Percentiles rank a stretch among this genome's conserved stretches.
These are phyloP conservation scores for Naganishia albida DNA, from an alignment of 1,284 basidiomycete genomes.

Conservation along the genomic window DNA sequence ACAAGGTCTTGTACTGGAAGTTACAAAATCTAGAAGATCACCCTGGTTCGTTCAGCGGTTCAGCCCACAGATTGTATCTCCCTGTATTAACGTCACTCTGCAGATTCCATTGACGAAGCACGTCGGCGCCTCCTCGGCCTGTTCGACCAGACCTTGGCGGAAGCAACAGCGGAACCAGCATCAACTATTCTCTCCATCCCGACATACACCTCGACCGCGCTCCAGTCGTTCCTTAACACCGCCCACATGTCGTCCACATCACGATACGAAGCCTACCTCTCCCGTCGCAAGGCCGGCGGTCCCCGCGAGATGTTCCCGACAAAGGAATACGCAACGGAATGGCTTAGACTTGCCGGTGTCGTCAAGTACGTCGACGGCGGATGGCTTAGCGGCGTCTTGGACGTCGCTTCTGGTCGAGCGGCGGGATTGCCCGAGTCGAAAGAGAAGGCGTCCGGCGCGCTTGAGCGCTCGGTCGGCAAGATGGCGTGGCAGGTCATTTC, in stretches of 20 bases:
- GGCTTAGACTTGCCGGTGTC: slow-evolving; percentile 40
- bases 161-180: slow-evolving; percentile 31
- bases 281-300: slow-evolving; percentile 39
- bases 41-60: slow-evolving; percentile 36
- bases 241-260: slow-evolving; percentile 34
- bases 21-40: slow-evolving; percentile 44
- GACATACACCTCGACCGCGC: slow-evolving; percentile 32
- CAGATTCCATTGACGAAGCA: slow-evolving; percentile 37
- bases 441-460: slow-evolving; percentile 7
- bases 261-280: slow-evolving; percentile 41
- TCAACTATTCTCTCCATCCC: slow-evolving; percentile 37
- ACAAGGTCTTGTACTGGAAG: slow-evolving; percentile 64
- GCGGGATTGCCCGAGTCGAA: slow-evolving; percentile 1
- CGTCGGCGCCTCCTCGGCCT: slow-evolving; percentile 37
- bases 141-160: slow-evolving; percentile 38
- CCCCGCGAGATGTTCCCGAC: slow-evolving; percentile 44
- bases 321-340: slow-evolving; percentile 38
- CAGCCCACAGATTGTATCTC: neutral
- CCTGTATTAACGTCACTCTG: neutral
- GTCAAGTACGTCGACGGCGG: slow-evolving; percentile 49
- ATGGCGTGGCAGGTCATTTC: slow-evolving; percentile 49
- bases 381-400: slow-evolving; percentile 39
- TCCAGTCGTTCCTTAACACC: slow-evolving; percentile 30
- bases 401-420: slow-evolving; percentile 31
- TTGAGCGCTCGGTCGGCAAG: slow-evolving; percentile 38